phyloP scores from a whole-genome alignment of 768 basidiomycete genomes.

The Suillus tomentosus region DNA sequence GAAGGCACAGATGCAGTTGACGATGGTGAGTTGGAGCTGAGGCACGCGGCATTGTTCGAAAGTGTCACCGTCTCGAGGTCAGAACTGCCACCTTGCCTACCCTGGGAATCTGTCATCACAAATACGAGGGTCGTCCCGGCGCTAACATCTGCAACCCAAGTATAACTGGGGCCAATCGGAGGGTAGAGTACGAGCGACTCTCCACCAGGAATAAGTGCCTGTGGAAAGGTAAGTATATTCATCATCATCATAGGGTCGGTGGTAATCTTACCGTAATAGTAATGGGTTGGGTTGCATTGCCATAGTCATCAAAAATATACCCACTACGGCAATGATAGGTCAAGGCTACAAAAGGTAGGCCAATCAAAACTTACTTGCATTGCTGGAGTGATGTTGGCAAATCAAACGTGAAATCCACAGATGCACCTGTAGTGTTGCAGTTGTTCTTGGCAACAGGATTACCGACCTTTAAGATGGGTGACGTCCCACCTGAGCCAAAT shows the following conservation, averaged over 20 bases:
- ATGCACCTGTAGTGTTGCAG: constrained; percentile 54
- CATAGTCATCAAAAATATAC: constrained; percentile 48
- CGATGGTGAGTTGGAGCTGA: constrained; percentile 54
- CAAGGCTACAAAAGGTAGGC: not conserved
- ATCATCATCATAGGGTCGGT: not conserved
- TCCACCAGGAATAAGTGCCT: constrained; percentile 71
- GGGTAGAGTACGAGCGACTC: constrained; percentile 47
- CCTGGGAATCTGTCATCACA: constrained; percentile 51
- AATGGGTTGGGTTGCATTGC: constrained; percentile 51
- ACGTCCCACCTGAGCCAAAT: constrained; percentile 65
- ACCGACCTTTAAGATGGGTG: constrained; percentile 50
- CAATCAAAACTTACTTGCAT: constrained; percentile 49
- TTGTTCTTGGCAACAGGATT: constrained; percentile 38
- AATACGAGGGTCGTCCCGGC: constrained; percentile 63
- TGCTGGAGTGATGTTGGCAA: constrained; percentile 57
- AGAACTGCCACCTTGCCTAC: constrained; percentile 61
- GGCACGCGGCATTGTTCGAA: constrained; percentile 52
- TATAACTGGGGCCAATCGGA: constrained; percentile 35
- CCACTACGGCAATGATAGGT: constrained; percentile 35
- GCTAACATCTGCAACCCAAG: constrained; percentile 60
- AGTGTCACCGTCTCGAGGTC: constrained; percentile 48
- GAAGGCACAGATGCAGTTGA: constrained; percentile 42
- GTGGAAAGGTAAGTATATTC: constrained; percentile 9
- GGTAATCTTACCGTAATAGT: constrained; percentile 47
- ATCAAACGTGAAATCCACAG: constrained; percentile 47